Evolutionary conservation across 2,329 filamentous ascomycete species (phyloP), one percentile per base, ranked within the genome.

Genomic region (Helminthosporium solani): DNA sequence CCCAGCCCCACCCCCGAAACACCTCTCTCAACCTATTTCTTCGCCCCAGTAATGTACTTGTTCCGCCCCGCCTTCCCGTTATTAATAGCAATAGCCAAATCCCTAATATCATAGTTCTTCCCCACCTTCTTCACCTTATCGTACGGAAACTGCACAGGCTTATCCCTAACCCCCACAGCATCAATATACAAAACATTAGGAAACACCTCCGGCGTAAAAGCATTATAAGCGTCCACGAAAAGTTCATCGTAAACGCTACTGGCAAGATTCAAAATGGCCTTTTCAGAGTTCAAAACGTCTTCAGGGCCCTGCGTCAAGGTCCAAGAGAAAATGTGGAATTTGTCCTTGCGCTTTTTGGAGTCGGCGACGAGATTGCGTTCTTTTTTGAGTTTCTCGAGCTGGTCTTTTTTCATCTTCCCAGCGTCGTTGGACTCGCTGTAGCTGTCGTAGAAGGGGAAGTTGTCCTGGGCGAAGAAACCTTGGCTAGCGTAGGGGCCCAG

Each of bases 181-280:
- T 70, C 67, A 11, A 70, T 58, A 44, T 58, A 70, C 14, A 70
- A 46, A 21, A 70, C 68, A 33, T 70, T 70, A 9, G 67, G 67
- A 34, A 67, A 70, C 7, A 40, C 54, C 42, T 68, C 54, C 3
- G 63, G 61, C 1, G 64, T 67, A 21, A 68, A 70, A 0, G 57
- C 54, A 33, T 66, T 67, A 52, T 58, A 68, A 12, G 58, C 65
- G 1, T 66, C 52, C 14, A 58, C 57, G 8, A 70, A 57, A n/a
- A 70, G 45, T 3, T 62, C 56, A 36, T 68, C 60, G 33, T 64
- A 68, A 0, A 63, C 66, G 2, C 40, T 50, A 0, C 52, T 57
- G 0, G 63, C 67, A 18, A 69, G 43, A 6, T 68, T 69, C 50
- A 70, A 54, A 19, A 69, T 67, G 7, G 65, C 64, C 5, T 58